Base-by-base conservation (phyloP, 2,329 filamentous ascomycete species). In the Macroventuria anomochaeta region DNA sequence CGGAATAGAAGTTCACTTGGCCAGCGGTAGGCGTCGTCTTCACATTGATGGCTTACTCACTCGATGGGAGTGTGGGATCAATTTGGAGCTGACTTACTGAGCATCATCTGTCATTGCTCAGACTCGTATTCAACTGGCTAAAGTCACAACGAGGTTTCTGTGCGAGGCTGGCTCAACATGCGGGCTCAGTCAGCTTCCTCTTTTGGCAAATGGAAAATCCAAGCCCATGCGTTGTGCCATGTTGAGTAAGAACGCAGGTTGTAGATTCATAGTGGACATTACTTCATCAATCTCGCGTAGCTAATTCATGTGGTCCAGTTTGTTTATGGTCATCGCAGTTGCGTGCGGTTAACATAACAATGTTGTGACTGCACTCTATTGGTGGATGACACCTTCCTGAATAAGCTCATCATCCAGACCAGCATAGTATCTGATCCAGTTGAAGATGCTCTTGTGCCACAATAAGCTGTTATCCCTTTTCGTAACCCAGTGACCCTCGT, bases 401-500 rank as follows among this genome's bases (percentile, higher is more conserved):
- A 67, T 59, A 26, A 74, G 54, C 50, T 65, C 69, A 37, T 71
- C 61, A 5, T 72, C 71, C 23, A 64, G 37, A 0, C 69, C 69
- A 11, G 64, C 65, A 54, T 64, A 74, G 48, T 67, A 72, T 47
- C 59, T 65, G 15, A 73, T 69, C 71, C 70, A 74, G 46, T 74
- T 72, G 47, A 73, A 74, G 25, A 74, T 73, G 18, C 52, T 52
- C 50, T 83, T 84, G 66, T 97, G 91, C 93, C 93, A 97, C 15
- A 96, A 82, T 13, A 96, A 77, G 5, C 88, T 90, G 72, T 97
- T 97, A 73, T 97, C 93, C 0, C 89, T 88, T 70, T 96, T 96
- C 43, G 95, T 71, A 1, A 97, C 92, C 90, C 91, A 88, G 63
- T 90, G 87, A 20, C 85, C 84, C 74, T 91, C 88, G 68, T 90